Base-by-base conservation (phyloP, 305 asterid genomes). In the Fraxinus platypoda region DNA sequence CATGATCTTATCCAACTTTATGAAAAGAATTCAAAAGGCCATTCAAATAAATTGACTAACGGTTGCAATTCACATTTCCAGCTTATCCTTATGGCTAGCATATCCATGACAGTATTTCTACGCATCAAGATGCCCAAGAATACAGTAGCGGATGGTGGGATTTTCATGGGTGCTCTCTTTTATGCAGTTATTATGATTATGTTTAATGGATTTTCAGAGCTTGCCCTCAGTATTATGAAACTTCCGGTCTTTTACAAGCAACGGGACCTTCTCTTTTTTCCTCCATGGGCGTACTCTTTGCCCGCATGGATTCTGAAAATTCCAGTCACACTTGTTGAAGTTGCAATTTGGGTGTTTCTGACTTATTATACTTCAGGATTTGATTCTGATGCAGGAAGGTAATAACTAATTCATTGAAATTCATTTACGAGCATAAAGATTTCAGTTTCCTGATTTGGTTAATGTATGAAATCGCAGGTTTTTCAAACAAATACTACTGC, bases 151-250 rank as follows among this genome's bases (percentile, higher is more conserved):
- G 98, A 94, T 78, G 98, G 98, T 83, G 89, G 87, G 25, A 83
- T 92, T 80, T 94, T 81, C 91, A 79, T 94, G 93, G 97, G 98
- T n/a, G 98, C 97, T 77, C 91, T 92, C 62, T 94, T 89, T 78
- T 94, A 49, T 76, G 95, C 91, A 43, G 89, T 92, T 6, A 4
- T 94, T 74, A 88, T 82, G 87, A 81, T 89, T 75, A 94, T 92
- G 97, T 94, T 94, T 87, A 92, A 92, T 75, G 98, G 98, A n/a
- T 92, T 90, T 87, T 91, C 97, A 66, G 98, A 94, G 91, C 95
- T 94, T 38, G 90, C 93, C 8, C 84, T 94, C 62, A 91, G 95
- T 62, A 92, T 94, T 35, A 17, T 90, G 82, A 94, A 94, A 81
- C 95, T 94, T 72, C 98, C 98, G 2, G 93, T 91, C 26, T 92